A percentile compares a stretch with the other conserved stretches of the same genome.
phyloP scores from a whole-genome alignment of 768 basidiomycete genomes.

The Mycena vitilis region DNA sequence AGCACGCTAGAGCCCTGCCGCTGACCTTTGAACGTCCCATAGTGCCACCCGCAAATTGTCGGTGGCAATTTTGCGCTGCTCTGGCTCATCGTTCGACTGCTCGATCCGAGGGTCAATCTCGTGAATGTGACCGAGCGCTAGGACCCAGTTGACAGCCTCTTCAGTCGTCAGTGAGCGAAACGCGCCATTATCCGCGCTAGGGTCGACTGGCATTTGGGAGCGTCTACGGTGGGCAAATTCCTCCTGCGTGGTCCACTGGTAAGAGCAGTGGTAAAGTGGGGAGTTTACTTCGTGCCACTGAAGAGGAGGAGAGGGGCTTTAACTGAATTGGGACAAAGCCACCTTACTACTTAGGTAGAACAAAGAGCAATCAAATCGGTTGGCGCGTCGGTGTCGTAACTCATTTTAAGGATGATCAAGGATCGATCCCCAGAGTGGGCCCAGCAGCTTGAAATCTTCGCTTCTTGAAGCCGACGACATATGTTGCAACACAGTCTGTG shows the following conservation, averaged over 20 bases:
- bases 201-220: slow-evolving; percentile 31
- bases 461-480: no score
- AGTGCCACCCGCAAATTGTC: slow-evolving; percentile 27
- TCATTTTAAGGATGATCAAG: no score
- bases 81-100: background rate
- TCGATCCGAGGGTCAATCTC: slow-evolving; percentile 18
- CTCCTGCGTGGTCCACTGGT: slow-evolving; percentile 5
- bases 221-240: slow-evolving; percentile 10
- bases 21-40: slow-evolving; percentile 34
- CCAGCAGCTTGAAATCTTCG: no score
- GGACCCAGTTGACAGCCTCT: slow-evolving; percentile 28
- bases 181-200: slow-evolving; percentile 31
- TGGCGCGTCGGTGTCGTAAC: no score
- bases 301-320: no score
- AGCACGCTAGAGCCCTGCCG: background rate
- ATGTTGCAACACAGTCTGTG: no score
- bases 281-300: background rate
- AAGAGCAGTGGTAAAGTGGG: background rate
- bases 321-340: no score
- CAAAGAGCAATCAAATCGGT: no score
- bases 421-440: no score
- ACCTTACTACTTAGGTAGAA: no score
- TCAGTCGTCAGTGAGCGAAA: slow-evolving; percentile 31
- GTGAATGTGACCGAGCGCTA: slow-evolving; percentile 9
- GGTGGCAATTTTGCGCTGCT: slow-evolving; percentile 15